phyloP scores from a whole-genome alignment of 2,329 filamentous ascomycete species.

The Ophiostoma novo-ulmi region DNA sequence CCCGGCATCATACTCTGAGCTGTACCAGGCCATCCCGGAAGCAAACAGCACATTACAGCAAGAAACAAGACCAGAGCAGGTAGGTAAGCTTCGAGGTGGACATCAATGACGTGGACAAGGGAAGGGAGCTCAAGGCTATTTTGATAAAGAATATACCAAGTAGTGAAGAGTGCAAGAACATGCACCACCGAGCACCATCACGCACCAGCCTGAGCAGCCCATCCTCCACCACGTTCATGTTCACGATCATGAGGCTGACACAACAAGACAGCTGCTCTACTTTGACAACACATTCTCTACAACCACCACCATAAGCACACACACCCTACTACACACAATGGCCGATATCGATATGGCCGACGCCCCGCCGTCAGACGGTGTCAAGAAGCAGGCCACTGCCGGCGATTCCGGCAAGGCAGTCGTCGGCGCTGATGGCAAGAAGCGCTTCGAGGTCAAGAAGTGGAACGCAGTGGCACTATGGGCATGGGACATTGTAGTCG shows the following conservation, averaged over 20 bases:
- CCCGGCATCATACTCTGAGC: not conserved
- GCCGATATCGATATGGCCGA: slow-evolving; percentile 97
- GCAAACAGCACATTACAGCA: slow-evolving; percentile 1
- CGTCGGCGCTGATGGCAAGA: slow-evolving; percentile 39
- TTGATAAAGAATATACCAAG: not conserved
- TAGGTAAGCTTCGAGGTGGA: not conserved
- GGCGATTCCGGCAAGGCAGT: slow-evolving; percentile 38
- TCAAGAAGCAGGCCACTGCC: slow-evolving; percentile 49
- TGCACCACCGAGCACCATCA: not conserved
- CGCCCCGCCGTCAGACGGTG: slow-evolving; percentile 53
- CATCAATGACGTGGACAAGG: not conserved
- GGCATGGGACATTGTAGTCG: slow-evolving; percentile 99
- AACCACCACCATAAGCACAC: not conserved
- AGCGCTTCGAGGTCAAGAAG: slow-evolving; percentile 99
- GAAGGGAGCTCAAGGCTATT: no score
- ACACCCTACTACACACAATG: slow-evolving; percentile 49
- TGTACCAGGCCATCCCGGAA: not conserved
- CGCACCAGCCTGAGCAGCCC: not conserved
- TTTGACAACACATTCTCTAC: not conserved
- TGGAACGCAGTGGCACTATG: slow-evolving; percentile 98
- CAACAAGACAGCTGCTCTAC: slow-evolving; percentile 2
- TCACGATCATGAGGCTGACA: slow-evolving; percentile 6
- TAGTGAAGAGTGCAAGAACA: not conserved
- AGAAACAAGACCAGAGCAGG: not conserved
- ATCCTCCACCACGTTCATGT: not conserved